A percentile compares a stretch with the other conserved stretches of the same genome.
These are phyloP conservation scores for Rhodotorula graminis DNA, from an alignment of 768 basidiomycete species.

Conservation along the genomic window DNA sequence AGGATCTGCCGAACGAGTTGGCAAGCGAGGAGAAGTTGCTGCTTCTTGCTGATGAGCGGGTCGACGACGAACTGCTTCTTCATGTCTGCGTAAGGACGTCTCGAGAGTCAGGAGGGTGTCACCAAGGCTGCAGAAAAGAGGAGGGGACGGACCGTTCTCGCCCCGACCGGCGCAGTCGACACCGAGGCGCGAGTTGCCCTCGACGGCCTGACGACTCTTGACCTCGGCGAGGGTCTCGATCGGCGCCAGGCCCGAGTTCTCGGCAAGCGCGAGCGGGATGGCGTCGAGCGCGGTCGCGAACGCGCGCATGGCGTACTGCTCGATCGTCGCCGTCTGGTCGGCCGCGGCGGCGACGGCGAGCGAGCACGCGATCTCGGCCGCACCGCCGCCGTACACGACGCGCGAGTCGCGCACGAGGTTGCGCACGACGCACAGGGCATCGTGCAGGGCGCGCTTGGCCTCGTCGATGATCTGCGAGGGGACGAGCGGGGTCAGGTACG, in stretches of 20 bases:
- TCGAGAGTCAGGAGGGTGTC: neutral
- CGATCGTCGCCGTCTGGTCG: conserved; percentile 94
- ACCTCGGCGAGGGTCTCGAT: conserved; percentile 96
- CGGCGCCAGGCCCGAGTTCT: conserved; percentile 93
- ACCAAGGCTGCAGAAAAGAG: too few species aligned
- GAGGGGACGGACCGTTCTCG: conserved; percentile 66
- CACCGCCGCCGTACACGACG: conserved; percentile 96
- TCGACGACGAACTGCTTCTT: conserved; percentile 95
- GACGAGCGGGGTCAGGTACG: neutral
- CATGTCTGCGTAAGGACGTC: conserved; percentile 65
- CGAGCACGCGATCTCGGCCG: conserved; percentile 92
- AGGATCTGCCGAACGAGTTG: conserved; percentile 55
- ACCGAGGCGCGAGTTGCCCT: conserved; percentile 77
- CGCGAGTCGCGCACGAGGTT: conserved; percentile 92
- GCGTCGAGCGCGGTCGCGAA: conserved; percentile 92
- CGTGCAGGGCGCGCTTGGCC: conserved; percentile 94
- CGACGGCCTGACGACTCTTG: conserved; percentile 82
- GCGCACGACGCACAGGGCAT: conserved; percentile 93
- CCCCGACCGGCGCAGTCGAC: conserved; percentile 85
- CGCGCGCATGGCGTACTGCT: conserved; percentile 99
- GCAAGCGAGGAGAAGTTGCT: conserved; percentile 94
- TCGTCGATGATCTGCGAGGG: conserved; percentile 85
- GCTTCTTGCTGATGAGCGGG: conserved; percentile 92
- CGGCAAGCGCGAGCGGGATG: conserved; percentile 91
- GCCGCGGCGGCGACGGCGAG: conserved; percentile 90